Base-by-base conservation (phyloP, 495 filamentous ascomycete genomes). In the Terfezia boudieri region DNA sequence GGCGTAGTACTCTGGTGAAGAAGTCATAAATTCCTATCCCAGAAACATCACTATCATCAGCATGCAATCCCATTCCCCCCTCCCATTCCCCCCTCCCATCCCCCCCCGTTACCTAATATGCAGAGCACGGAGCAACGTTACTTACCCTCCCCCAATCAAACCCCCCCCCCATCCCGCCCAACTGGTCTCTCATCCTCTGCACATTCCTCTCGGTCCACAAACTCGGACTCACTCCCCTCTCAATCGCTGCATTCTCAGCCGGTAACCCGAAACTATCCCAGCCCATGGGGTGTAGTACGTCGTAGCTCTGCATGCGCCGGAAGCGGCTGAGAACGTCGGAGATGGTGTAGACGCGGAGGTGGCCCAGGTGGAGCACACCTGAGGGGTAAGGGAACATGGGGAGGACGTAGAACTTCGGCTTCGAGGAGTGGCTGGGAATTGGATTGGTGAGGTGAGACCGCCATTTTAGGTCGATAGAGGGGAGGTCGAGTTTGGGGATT, bases 311-410 rank as follows among this genome's bases (percentile, higher is more conserved):
- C 72, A 93, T 81, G 9, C 74, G 76, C 59, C 80, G 78, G 60
- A 82, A 92, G 12, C 86, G 74, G 14, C 85, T 77, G 36, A 94
- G 67, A 3, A 86, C 81, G 68, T 94, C 86, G 38, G 86, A 83
- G 56, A 94, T 88, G 16, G 86, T 88, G 70, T 93, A 94, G 50
- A 90, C 84, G 2, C 86, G 77, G 12, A 93, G 71, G 66, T 94
- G 86, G 14, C 86, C 86, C 61, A 94, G 78, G 66, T 94, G 86
- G n/a, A 94, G 74, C 32, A 79, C 79, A 9, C 86, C 86, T 0
- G 86, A 93, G 2, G 86, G 86, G 66, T 94, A 94, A 2, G 86
- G 86, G 61, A 93, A 93, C 86, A 94, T 94, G 54, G 86, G 81
- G 20, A 90, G 70, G 59, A 93, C 76, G 63, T 89, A 94, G 60